Conservation (phyloP, 2,329 filamentous ascomycete genomes). For the Coniochaeta hoffmannii region DNA sequence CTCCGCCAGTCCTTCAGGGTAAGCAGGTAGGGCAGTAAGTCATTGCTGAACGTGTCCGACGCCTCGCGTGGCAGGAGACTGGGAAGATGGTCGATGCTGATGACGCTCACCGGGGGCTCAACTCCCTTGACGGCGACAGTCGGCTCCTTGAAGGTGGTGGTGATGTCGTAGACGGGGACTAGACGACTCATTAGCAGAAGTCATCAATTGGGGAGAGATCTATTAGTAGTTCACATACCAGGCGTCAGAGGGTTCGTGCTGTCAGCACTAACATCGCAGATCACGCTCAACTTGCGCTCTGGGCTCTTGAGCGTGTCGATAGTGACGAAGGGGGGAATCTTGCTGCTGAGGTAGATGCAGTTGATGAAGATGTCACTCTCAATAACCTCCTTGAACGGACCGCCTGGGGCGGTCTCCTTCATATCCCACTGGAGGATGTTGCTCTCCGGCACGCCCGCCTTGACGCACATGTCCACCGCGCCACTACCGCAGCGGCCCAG, state of each 20-base stretch:
- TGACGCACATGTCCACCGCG: slow-evolving; percentile 69
- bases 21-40: slow-evolving; percentile 70
- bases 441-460: slow-evolving; percentile 62
- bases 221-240: slow-evolving; percentile 10
- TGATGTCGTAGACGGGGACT: slow-evolving; percentile 75
- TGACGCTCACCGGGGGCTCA: slow-evolving; percentile 63
- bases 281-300: slow-evolving; percentile 65
- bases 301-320: slow-evolving; percentile 56
- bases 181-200: slow-evolving; percentile 1
- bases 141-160: slow-evolving; percentile 83
- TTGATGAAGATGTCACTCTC: slow-evolving; percentile 72
- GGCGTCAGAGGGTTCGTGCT: slow-evolving; percentile 64
- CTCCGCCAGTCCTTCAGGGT: slow-evolving; percentile 68
- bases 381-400: slow-evolving; percentile 64
- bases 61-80: slow-evolving; percentile 79
- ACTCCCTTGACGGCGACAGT: slow-evolving; percentile 66
- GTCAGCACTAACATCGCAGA: slow-evolving; percentile 72
- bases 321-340: slow-evolving; percentile 79
- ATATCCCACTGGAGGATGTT: slow-evolving; percentile 65
- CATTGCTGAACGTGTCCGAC: slow-evolving; percentile 72
- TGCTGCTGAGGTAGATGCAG: slow-evolving; percentile 70
- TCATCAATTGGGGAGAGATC: slow-evolving; percentile 7
- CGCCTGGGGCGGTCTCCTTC: slow-evolving; percentile 64
- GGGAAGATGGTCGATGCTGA: slow-evolving; percentile 82
- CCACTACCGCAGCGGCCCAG: slow-evolving; percentile 74